Conservation (phyloP, 2,329 filamentous ascomycete genomes). For the Xylaria sp. region DNA sequence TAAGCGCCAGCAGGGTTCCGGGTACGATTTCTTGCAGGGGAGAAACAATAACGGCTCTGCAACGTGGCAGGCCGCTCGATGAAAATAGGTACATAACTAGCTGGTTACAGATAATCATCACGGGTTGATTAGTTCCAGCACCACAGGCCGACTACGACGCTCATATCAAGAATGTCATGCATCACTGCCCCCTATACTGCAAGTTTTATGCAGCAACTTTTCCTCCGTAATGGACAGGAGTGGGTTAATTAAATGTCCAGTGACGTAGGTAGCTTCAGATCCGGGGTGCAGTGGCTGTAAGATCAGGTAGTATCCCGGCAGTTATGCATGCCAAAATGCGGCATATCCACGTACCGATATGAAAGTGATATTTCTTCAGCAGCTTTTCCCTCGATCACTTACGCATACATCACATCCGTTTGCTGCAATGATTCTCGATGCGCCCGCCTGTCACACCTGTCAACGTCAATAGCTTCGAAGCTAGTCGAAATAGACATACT, state of each 20-base stretch:
- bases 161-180: conserved; percentile 11
- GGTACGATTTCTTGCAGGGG: conserved; percentile 8
- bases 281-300: not conserved
- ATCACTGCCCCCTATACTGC: not conserved
- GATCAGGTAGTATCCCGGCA: not conserved
- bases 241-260: not conserved
- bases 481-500: not conserved
- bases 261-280: conserved; percentile 21
- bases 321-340: not conserved
- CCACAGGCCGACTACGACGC: not conserved
- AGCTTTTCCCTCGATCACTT: too few relatives aligned
- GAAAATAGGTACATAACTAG: not conserved
- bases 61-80: conserved; percentile 1
- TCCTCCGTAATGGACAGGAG: not conserved
- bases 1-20: not conserved
- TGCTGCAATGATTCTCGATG: not conserved
- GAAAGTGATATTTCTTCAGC: too few relatives aligned
- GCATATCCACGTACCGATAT: not conserved
- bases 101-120: not conserved
- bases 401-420: not conserved
- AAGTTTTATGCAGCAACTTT: not conserved
- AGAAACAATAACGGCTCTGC: not conserved
- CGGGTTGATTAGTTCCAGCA: not conserved
- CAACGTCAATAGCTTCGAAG: not conserved
- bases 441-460: not conserved